These are phyloP conservation scores for Saposhnikovia divaricata DNA, from an alignment of 129 eudicot genomes.

Conservation along the genomic window DNA sequence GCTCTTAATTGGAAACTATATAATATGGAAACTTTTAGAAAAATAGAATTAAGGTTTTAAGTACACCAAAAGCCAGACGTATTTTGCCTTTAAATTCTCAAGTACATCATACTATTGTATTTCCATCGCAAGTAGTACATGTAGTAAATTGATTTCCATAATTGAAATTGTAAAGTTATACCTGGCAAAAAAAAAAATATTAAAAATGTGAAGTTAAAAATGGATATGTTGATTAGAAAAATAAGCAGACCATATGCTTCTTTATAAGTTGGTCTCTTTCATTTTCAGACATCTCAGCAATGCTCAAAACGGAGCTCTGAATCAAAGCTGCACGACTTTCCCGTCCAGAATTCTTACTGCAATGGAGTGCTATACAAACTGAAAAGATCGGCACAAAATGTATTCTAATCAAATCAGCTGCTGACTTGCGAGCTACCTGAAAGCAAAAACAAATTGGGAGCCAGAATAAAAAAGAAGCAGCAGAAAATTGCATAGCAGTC, in stretches of 20 bases:
- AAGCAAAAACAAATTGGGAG: constrained; percentile 19
- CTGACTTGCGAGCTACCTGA: constrained; percentile 64
- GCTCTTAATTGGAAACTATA: neutral
- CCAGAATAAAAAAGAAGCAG: constrained; percentile 8
- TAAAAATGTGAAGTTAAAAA: neutral
- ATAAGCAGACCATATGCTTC: constrained; percentile 70
- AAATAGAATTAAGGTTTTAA: neutral
- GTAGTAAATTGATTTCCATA: neutral
- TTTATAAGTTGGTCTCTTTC: constrained; percentile 86
- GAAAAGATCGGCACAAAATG: constrained; percentile 92
- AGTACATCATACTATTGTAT: neutral
- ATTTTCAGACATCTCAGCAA: constrained; percentile 67
- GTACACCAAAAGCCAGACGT: neutral
- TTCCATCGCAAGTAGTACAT: neutral
- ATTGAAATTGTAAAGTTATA: neutral
- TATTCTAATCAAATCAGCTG: constrained; percentile 51
- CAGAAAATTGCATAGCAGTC: neutral
- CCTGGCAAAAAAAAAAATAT: neutral
- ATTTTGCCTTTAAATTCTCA: neutral
- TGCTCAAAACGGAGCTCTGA: constrained; percentile 55
- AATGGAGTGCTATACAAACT: constrained; percentile 77
- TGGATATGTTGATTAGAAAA: neutral
- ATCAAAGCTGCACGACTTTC: constrained; percentile 60
- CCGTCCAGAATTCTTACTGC: constrained; percentile 70
- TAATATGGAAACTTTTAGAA: neutral